These are phyloP conservation scores for Sherardia arvensis DNA, from an alignment of 257 asterid species.

Conservation along the genomic window DNA sequence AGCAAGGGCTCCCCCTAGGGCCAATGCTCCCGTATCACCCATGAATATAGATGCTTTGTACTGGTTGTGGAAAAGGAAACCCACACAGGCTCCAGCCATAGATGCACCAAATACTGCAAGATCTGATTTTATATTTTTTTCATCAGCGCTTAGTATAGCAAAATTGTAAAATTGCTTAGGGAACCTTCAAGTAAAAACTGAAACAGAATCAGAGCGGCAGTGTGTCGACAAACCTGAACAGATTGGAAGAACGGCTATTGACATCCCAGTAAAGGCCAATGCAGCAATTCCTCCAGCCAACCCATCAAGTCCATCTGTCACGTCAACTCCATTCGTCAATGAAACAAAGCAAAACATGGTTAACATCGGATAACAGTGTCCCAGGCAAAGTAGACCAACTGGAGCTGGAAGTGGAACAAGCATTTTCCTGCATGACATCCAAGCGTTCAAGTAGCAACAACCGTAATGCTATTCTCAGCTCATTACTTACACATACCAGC, in stretches of 20 bases:
- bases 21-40: conserved; percentile 90
- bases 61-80: conserved; percentile 77
- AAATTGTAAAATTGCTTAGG: too few species aligned
- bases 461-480: conserved; percentile 5
- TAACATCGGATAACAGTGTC: conserved; percentile 52
- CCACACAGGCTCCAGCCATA: conserved; percentile 95
- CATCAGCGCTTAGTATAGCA: conserved; percentile 10
- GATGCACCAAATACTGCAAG: conserved; percentile 89
- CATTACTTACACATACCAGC: not conserved
- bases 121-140: conserved; percentile 27
- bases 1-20: conserved; percentile 91
- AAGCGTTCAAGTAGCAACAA: conserved; percentile 7
- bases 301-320: conserved; percentile 84
- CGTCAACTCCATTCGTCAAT: conserved; percentile 63
- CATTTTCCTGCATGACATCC: conserved; percentile 51
- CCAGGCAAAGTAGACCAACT: conserved; percentile 61
- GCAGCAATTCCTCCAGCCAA: conserved; percentile 94
- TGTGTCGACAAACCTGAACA: conserved; percentile 51
- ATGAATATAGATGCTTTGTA: conserved; percentile 69
- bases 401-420: conserved; percentile 90
- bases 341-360: conserved; percentile 62
- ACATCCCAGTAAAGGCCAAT: conserved; percentile 77
- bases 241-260: conserved; percentile 87
- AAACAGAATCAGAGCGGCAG: not conserved
- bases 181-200: too few species aligned